Evolutionary conservation across 2,329 filamentous ascomycete species (phyloP).

Genomic region (Davidsoniella virescens): DNA sequence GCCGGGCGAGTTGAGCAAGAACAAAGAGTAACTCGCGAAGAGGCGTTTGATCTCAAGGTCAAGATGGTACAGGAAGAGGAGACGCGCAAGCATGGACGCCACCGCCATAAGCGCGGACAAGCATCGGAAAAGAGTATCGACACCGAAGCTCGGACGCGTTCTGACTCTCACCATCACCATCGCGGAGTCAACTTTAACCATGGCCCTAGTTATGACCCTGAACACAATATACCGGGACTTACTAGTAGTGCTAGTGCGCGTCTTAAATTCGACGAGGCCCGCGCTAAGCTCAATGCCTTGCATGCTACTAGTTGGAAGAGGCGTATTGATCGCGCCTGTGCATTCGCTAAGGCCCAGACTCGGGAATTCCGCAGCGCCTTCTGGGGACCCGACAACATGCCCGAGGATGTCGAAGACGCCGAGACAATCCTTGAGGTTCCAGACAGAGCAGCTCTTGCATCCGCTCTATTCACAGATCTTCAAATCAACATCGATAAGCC

Average conservation of each 20-base stretch:
- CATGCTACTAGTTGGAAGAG: slow-evolving; percentile 87
- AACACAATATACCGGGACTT: slow-evolving; percentile 38
- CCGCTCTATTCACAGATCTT: slow-evolving; percentile 65
- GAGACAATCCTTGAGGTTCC: slow-evolving; percentile 79
- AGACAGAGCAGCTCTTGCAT: slow-evolving; percentile 68
- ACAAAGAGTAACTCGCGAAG: slow-evolving; percentile 75
- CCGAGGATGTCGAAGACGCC: slow-evolving; percentile 64
- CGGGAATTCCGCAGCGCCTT: slow-evolving; percentile 65
- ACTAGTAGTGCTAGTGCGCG: slow-evolving; percentile 3
- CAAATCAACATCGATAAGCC: slow-evolving; percentile 81
- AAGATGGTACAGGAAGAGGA: slow-evolving; percentile 68
- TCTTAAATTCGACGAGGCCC: slow-evolving; percentile 54
- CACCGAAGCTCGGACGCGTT: slow-evolving; percentile 20
- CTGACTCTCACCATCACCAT: slow-evolving; percentile 28
- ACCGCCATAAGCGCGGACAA: slow-evolving; percentile 24
- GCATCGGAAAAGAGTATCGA: not conserved
- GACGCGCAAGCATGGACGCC: slow-evolving; percentile 36
- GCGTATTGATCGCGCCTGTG: slow-evolving; percentile 64
- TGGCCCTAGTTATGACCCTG: slow-evolving; percentile 60
- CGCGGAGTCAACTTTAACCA: slow-evolving; percentile 30
- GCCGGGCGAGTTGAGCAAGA: slow-evolving; percentile 77
- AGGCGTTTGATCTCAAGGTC: slow-evolving; percentile 74
- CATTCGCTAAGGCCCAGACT: slow-evolving; percentile 54
- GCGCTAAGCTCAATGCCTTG: slow-evolving; percentile 56
- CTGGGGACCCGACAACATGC: slow-evolving; percentile 65